A percentile compares a stretch with the other conserved stretches of the same genome.
Conservation (phyloP, 129 eudicot species). For the Kitagawia praeruptora region DNA sequence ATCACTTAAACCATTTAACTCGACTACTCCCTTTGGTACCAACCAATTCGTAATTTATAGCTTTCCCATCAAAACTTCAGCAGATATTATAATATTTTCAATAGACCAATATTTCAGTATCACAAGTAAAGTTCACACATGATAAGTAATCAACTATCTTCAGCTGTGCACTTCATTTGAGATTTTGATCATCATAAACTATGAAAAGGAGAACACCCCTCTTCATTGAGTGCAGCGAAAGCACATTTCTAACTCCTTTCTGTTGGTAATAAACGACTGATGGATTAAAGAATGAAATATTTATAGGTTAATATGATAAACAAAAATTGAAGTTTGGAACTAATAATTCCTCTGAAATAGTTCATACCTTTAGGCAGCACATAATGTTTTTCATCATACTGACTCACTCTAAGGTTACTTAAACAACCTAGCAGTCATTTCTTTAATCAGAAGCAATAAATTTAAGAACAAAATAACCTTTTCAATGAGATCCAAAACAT, state of each 20-base stretch:
- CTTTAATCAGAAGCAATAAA: slow-evolving; percentile 11
- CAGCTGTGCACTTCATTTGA: not conserved
- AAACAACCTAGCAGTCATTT: not conserved
- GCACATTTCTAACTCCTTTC: not conserved
- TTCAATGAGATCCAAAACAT: slow-evolving; percentile 97
- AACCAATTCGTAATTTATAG: not conserved
- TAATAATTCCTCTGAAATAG: not conserved
- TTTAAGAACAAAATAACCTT: slow-evolving; percentile 35
- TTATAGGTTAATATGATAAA: not conserved
- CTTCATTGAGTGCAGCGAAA: not conserved
- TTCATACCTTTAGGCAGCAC: not conserved
- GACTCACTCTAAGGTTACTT: not conserved
- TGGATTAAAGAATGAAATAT: not conserved
- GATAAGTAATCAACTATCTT: not conserved
- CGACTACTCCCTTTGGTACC: not conserved
- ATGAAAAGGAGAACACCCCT: not conserved
- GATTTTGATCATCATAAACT: not conserved
- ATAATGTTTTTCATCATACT: not conserved
- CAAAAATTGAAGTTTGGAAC: not conserved
- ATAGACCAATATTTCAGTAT: not conserved
- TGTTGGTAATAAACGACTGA: not conserved
- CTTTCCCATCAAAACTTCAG: too few relatives aligned
- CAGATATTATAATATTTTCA: not conserved
- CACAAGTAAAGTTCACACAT: too few relatives aligned
- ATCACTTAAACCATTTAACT: not conserved